Base-by-base conservation (phyloP, 192 early-diverging fungal species). In the Chytriomyces confervae region DNA sequence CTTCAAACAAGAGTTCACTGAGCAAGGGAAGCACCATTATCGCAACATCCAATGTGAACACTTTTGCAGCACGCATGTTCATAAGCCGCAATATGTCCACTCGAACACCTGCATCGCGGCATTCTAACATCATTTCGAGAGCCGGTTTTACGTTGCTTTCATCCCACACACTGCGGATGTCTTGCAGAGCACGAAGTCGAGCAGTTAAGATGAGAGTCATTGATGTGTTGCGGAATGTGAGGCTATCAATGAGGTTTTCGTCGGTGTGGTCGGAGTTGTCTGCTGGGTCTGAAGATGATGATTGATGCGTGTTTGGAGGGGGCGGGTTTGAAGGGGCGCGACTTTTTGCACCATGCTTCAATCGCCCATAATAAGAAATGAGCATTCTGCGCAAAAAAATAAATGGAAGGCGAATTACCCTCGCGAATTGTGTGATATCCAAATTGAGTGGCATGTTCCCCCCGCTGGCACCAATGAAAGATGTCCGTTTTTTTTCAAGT, bases 1-100 rank as follows among this genome's bases (percentile, higher is more conserved):
- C 80, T 60, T 89, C 88, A 77, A 84, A 85, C 11, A 87, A 68
- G 45, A 89, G 75, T 63, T 87, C 88, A 75, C 78, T 78, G 29
- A 89, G 36, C 65, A 82, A 10, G 7, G 84, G 84, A 47, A 89
- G 64, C 11, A 89, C 7, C 57, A 82, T 8, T 23, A 75, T 50
- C 23, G 82, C 80, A 4, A 76, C 73, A 46, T 89, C 88, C 72
- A 89, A 61, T 27, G 82, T 83, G 47, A 89, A 62, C 69, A 89
- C 64, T 44, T 77, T 82, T 0, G 72, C 72, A 7, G 84, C 84
- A 61, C 85, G 85, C 46, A 78, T 43, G 66, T 86, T 84, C 50
- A 89, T 23, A 8, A 89, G 77, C 44, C 80, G 20, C 50, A 86
- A 66, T 24, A 87, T 74, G 69, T 89, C 88, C 8, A 84, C 77